Evolutionary conservation across 768 basidiomycete genomes (phyloP).

Genomic region (Tulasnella sp.): DNA sequence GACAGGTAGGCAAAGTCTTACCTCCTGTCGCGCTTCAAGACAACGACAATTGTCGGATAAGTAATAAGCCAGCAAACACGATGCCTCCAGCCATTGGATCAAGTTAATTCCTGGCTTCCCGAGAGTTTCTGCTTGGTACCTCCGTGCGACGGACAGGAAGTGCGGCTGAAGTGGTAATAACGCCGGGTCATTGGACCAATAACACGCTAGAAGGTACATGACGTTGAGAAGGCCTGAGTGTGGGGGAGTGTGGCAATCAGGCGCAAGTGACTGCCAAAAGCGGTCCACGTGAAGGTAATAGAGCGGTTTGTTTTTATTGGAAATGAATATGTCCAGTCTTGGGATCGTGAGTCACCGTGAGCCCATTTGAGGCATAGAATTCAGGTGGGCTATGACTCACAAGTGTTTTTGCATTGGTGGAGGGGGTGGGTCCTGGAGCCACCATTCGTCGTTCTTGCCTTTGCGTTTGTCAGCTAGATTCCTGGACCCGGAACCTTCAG

Average conservation of each 20-base stretch:
- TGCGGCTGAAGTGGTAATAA: conserved; percentile 1
- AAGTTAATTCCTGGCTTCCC: neutral
- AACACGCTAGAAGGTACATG: conserved; percentile 18
- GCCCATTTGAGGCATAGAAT: too few relatives aligned
- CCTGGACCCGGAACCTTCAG: too few relatives aligned
- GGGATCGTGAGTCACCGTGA: neutral
- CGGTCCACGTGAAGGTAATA: conserved; percentile 4
- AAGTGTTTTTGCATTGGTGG: conserved; percentile 1
- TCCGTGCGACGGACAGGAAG: conserved; percentile 10
- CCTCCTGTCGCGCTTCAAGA: conserved; percentile 17
- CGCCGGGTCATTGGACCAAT: conserved; percentile 12
- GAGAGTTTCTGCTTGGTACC: conserved; percentile 7
- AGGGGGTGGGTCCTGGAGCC: conserved; percentile 5
- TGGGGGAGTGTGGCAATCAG: neutral
- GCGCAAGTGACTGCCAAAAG: neutral
- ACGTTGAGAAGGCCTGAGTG: conserved; percentile 15
- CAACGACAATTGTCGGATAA: conserved; percentile 9
- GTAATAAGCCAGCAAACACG: conserved; percentile 16
- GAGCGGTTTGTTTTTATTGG: neutral
- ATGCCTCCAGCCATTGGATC: conserved; percentile 15
- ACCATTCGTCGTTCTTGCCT: conserved; percentile 11
- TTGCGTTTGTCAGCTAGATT: too few relatives aligned
- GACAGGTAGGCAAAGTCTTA: too few relatives aligned
- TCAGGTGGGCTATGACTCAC: neutral
- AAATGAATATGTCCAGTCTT: conserved; percentile 4